These are phyloP conservation scores for Entrophospora sp. DNA, from an alignment of 192 early-diverging fungal species.

Conservation along the genomic window DNA sequence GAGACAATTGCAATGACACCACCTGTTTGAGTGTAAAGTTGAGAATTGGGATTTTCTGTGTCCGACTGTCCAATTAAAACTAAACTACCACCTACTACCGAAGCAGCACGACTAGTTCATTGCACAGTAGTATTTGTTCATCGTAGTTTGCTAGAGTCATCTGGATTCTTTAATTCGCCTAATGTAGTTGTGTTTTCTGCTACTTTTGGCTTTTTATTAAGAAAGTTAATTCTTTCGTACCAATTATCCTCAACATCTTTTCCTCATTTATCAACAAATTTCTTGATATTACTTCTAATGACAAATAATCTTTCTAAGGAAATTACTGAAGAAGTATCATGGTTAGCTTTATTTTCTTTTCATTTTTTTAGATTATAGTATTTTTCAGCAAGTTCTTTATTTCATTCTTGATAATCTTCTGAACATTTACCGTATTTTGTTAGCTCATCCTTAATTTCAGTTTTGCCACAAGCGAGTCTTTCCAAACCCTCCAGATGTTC, in stretches of 20 bases:
- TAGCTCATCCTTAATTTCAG: background rate
- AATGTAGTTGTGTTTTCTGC: background rate
- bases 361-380: slow-evolving; percentile 1
- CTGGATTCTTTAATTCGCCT: background rate
- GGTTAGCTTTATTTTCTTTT: background rate
- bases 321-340: background rate
- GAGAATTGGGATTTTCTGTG: background rate
- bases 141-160: background rate
- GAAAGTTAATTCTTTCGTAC: background rate
- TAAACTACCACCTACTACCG: background rate
- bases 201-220: background rate
- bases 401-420: background rate
- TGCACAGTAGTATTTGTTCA: background rate
- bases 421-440: background rate
- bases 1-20: background rate
- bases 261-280: slow-evolving; percentile 1
- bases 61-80: background rate
- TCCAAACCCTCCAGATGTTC: background rate
- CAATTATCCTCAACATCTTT: background rate
- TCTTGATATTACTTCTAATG: slow-evolving; percentile 1
- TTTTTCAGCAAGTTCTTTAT: background rate
- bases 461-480: background rate
- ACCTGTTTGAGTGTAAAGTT: background rate
- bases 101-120: background rate
- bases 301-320: slow-evolving; percentile 9